These are phyloP conservation scores for Phyllostachys edulis DNA, from an alignment of 176 grass and related monocot species.

Conservation along the genomic window DNA sequence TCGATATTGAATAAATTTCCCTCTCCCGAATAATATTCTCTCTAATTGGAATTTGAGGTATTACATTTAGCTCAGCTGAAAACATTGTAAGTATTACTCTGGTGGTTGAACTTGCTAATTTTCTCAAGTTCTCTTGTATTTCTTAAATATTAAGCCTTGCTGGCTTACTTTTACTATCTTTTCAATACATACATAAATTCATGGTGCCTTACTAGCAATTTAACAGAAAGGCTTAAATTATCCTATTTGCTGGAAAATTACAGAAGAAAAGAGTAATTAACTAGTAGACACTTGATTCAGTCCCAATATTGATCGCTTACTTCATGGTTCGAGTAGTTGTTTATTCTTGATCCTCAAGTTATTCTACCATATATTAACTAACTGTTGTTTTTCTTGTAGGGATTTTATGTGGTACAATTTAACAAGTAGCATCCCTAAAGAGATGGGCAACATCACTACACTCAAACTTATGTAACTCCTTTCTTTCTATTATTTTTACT, in stretches of 20 bases:
- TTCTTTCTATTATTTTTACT: slow-evolving; percentile 7
- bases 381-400: slow-evolving; percentile 53
- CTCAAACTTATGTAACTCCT: slow-evolving; percentile 80
- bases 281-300: neutral
- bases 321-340: neutral
- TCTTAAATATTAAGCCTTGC: slow-evolving; percentile 1
- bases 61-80: slow-evolving; percentile 63
- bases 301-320: neutral
- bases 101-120: slow-evolving; percentile 12
- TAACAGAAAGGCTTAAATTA: neutral
- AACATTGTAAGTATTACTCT: slow-evolving; percentile 77
- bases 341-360: slow-evolving; percentile 1
- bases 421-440: slow-evolving; percentile 79
- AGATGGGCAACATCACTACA: slow-evolving; percentile 78
- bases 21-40: too few species aligned
- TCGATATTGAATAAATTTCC: too few species aligned
- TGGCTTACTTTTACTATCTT: slow-evolving; percentile 16
- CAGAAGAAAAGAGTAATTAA: neutral
- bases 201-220: neutral
- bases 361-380: slow-evolving; percentile 17
- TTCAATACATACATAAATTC: neutral
- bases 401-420: slow-evolving; percentile 98
- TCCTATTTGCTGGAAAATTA: neutral
- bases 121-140: neutral
- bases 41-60: too few species aligned